Base-by-base conservation (phyloP, 2,329 filamentous ascomycete species). In the Arthrobotrys musiformis region DNA sequence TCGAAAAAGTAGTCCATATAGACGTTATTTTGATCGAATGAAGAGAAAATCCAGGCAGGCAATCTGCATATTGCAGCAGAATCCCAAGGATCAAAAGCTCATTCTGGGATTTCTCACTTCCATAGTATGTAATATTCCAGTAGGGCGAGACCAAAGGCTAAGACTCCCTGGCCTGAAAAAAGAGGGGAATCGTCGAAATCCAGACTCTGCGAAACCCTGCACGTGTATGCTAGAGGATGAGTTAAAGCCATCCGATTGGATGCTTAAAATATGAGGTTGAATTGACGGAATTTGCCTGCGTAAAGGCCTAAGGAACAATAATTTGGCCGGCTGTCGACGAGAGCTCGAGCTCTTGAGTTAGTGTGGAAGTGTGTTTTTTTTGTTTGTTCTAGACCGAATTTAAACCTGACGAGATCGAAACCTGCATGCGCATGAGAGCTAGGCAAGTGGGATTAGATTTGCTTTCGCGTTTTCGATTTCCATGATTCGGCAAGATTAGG, bases 171-270 rank as follows among this genome's bases (percentile, higher is more conserved):
- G n/a, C 52, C 11, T 13, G 19, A 33, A 6, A 19, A 54, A 44
- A 37, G 52, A 60, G 37, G 37, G 64, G 35, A 9, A 30, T 8
- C 26, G 19, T 42, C 40, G n/a, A 42, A 42, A 42, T 42, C 40
- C 40, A 19, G 40, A 42, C 40, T 40, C 40, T 6, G 40, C n/a
- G 15, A 42, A 42, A 7, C 19, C 30, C 50, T 48, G 50, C 52
- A 69, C 13, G 50, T 35, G 50, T 5, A 70, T 62, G 54, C 61
- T 62, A 44, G 67, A 52, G 46, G 44, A 15, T 3, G 28, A 42
- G 26, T 13, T n/a, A 62, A 40, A 26, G 13, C 22, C 5, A 62
- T 70, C 67, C 67, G 67, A 70, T 70, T 70, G 67, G 67, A 37
- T 54, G 19, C 9, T 26, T 48, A 40, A 50, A 40, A 15, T 19